phyloP scores from a whole-genome alignment of 352 stramenopile genomes.

The Aphanomyces cochlioides region DNA sequence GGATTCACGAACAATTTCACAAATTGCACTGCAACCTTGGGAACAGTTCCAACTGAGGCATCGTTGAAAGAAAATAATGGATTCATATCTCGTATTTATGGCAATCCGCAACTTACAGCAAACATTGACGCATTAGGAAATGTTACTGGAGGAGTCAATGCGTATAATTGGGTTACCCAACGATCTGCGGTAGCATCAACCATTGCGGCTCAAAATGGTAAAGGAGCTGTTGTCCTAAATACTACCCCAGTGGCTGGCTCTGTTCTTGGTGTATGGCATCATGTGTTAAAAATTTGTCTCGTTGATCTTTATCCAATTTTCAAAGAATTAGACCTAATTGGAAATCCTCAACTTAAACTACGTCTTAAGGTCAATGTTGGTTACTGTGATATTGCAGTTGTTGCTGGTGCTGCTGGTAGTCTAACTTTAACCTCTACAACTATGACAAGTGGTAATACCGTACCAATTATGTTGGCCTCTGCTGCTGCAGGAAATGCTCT shows the following conservation, averaged over 20 bases:
- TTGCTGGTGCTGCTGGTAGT: not conserved
- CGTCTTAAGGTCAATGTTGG: conserved; percentile 25
- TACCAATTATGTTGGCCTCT: conserved; percentile 30
- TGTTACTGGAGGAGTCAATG: not conserved
- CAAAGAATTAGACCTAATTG: conserved; percentile 34
- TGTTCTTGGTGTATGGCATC: conserved; percentile 27
- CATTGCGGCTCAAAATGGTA: conserved; percentile 6
- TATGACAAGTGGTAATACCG: conserved; percentile 31
- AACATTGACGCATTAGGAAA: not conserved
- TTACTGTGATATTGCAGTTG: conserved; percentile 20
- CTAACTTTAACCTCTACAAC: conserved; percentile 15
- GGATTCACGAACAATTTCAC: conserved; percentile 31
- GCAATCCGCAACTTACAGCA: conserved; percentile 25
- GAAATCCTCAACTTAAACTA: conserved; percentile 33
- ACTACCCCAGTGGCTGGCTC: conserved; percentile 18
- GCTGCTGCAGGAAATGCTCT: conserved; percentile 21
- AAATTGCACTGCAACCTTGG: conserved; percentile 8
- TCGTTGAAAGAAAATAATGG: not conserved
- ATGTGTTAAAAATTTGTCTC: conserved; percentile 34
- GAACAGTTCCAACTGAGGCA: no score
- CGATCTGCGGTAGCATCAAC: not conserved
- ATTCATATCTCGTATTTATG: not conserved
- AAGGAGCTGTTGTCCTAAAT: conserved; percentile 6
- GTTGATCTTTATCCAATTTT: conserved; percentile 33
- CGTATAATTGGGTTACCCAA: not conserved